These are phyloP conservation scores for Glycine tomentella DNA, from an alignment of 306 rosid genomes.

Conservation along the genomic window DNA sequence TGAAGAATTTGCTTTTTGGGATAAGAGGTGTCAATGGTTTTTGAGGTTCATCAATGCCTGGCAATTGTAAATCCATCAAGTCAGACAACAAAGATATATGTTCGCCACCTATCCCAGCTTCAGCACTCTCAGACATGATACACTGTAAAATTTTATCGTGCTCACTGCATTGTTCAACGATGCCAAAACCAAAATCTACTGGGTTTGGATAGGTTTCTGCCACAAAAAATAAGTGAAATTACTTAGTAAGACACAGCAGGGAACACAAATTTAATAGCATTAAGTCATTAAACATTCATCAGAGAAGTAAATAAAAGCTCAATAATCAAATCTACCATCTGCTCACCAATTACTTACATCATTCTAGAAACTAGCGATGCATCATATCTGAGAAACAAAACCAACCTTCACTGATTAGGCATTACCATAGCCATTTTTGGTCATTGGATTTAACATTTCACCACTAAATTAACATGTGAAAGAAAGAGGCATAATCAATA, in stretches of 20 bases:
- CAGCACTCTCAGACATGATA: conserved; percentile 63
- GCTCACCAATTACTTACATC: conserved; percentile 26
- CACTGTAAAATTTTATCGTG: conserved; percentile 63
- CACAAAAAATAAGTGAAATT: conserved; percentile 46
- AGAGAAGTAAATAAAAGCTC: conserved; percentile 26
- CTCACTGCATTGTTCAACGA: conserved; percentile 65
- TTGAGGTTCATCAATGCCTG: conserved; percentile 53
- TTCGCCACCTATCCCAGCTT: conserved; percentile 50
- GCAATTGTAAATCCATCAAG: conserved; percentile 60
- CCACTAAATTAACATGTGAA: conserved; percentile 14
- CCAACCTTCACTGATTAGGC: background rate
- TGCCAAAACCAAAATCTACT: conserved; percentile 62
- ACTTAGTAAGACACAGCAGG: conserved; percentile 9
- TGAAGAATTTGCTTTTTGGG: conserved; percentile 52
- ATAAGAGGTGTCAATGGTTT: conserved; percentile 50
- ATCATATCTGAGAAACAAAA: conserved; percentile 23
- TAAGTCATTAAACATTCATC: conserved; percentile 31
- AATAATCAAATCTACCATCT: conserved; percentile 23
- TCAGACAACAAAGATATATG: conserved; percentile 57
- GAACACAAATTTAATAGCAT: conserved; percentile 27
- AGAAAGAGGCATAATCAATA: conserved; percentile 42
- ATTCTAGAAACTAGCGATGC: conserved; percentile 14
- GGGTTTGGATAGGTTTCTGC: conserved; percentile 62
- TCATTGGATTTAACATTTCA: conserved; percentile 32
- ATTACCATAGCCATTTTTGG: conserved; percentile 13